phyloP scores from a whole-genome alignment of 148 eudicot species.

The Spergularia marina region DNA sequence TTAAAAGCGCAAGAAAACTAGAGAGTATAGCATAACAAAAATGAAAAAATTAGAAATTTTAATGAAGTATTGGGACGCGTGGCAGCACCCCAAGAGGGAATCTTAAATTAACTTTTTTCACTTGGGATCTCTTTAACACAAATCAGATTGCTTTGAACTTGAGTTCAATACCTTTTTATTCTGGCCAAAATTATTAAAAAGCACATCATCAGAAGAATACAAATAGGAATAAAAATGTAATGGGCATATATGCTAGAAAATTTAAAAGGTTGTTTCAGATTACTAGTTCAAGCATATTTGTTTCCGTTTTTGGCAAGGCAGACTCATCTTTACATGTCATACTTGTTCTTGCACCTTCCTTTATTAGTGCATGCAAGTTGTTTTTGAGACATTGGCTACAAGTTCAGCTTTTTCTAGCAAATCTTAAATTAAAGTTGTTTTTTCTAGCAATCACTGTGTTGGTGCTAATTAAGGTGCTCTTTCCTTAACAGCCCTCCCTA shows the following conservation, averaged over 20 bases:
- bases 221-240: constrained; percentile 9
- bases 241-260: constrained; percentile 1
- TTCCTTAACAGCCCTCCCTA: background rate
- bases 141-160: constrained; percentile 18
- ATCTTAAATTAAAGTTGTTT: background rate
- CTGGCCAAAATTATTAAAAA: background rate
- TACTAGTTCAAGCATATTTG: background rate
- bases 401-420: constrained; percentile 9
- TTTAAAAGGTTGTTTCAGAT: background rate
- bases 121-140: constrained; percentile 6
- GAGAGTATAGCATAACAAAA: no score
- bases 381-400: background rate
- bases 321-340: constrained; percentile 19
- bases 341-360: background rate
- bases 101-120: constrained; percentile 9
- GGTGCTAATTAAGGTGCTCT: background rate
- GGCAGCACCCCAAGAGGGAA: constrained; percentile 15
- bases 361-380: constrained; percentile 7
- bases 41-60: no score
- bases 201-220: constrained; percentile 10
- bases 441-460: background rate
- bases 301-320: constrained; percentile 19
- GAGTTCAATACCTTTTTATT: background rate
- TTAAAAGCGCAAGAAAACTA: no score
- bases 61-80: constrained; percentile 23